Conservation (phyloP, 2,329 filamentous ascomycete species). For the Mollisia scopiformis region DNA sequence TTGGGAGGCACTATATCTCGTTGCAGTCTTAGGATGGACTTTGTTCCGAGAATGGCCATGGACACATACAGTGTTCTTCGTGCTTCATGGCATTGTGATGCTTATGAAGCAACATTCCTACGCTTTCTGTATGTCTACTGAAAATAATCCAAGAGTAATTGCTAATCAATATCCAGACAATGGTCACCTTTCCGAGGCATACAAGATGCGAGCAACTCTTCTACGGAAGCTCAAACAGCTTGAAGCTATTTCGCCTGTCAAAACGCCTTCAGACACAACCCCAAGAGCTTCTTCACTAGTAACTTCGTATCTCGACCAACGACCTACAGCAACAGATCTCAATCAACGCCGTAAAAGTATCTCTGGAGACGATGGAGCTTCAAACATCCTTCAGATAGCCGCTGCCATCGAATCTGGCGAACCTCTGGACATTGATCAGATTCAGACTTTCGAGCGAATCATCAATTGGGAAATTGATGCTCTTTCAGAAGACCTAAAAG, state of each 20-base stretch:
- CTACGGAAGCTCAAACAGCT: constrained; percentile 57
- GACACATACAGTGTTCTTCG: constrained; percentile 80
- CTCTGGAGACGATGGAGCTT: constrained; percentile 23
- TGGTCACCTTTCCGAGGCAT: constrained; percentile 67
- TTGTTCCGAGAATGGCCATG: constrained; percentile 77
- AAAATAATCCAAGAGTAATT: background rate
- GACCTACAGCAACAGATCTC: constrained; percentile 44
- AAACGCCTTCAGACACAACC: constrained; percentile 45
- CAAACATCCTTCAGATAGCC: constrained; percentile 63
- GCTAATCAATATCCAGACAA: constrained; percentile 52
- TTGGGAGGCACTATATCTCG: constrained; percentile 71
- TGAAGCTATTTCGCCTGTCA: constrained; percentile 52
- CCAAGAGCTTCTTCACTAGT: constrained; percentile 47
- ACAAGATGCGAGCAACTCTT: constrained; percentile 52
- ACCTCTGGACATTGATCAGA: constrained; percentile 63
- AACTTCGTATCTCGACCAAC: constrained; percentile 47
- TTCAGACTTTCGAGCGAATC: constrained; percentile 64
- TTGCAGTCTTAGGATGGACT: constrained; percentile 64
- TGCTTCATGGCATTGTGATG: constrained; percentile 74
- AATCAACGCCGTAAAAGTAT: constrained; percentile 46
- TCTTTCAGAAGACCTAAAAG: constrained; percentile 63
- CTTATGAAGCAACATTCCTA: constrained; percentile 86
- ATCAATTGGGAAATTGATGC: constrained; percentile 64
- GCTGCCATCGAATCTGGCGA: constrained; percentile 62
- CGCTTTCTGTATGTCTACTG: constrained; percentile 55